Base-by-base conservation (phyloP, 768 basidiomycete species). In the Leccinum arenicola region DNA sequence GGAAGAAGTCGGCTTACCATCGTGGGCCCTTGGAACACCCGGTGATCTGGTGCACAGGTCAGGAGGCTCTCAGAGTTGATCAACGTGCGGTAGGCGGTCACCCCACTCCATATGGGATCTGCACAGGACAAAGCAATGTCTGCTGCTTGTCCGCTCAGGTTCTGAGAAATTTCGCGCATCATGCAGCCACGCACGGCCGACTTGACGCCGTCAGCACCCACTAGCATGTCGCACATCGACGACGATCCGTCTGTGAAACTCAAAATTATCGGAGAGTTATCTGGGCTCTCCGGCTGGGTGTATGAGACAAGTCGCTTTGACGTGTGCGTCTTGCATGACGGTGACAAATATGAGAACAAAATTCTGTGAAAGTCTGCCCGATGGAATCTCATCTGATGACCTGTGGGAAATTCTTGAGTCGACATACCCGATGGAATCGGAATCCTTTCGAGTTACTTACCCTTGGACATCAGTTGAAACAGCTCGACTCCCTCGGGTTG, bases 121-220 rank as follows among this genome's bases (percentile, higher is more conserved):
- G 80, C 77, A 63, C 77, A 76, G 31, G 78, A 72, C 56, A 77
- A 67, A 35, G 78, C 68, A 57, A 71, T 76, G 38, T 74, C 67
- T 11, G 79, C 81, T 54, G 80, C 77, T 55, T 74, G 59, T 75
- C 72, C 56, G 66, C 68, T 61, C 70, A 74, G 50, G 75, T 71
- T 63, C 69, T 62, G 33, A 5, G 70, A 62, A 23, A 70, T 53
- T 56, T 74, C 71, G 1, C 62, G 60, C 58, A 77, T 74, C 63
- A 85, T 66, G 47, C 50, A 53, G 7, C 62, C 58, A 21, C 80
- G 75, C 19, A 74, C 81, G 57, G 75, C 76, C 31, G 85, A 87
- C 71, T 83, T 84, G 59, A 88, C 60, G 4, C 87, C 87, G 62
- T 89, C 87, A n/a, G 86, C 86, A 38, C 87, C 87, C 54, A 89